phyloP scores from a whole-genome alignment of 2,329 filamentous ascomycete genomes.

The Helotiales sp. region DNA sequence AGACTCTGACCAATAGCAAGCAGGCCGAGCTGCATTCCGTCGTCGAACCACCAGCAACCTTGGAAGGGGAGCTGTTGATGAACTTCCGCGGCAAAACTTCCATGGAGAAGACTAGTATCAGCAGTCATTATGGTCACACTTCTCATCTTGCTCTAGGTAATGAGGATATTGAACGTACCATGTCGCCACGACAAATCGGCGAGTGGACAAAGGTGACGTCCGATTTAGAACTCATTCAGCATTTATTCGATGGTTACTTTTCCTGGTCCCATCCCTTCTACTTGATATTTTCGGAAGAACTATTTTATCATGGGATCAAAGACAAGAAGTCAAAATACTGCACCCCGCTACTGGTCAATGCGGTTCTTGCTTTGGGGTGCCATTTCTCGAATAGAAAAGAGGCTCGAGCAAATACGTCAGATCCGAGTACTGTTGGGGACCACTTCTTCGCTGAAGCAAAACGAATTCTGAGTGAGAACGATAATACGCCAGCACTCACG shows the following conservation, averaged over 20 bases:
- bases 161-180: not conserved
- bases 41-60: not conserved
- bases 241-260: slow-evolving; percentile 55
- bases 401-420: slow-evolving; percentile 61
- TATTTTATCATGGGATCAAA: slow-evolving; percentile 17
- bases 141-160: not conserved
- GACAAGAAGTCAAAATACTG: not conserved
- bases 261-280: slow-evolving; percentile 76
- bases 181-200: slow-evolving; percentile 6
- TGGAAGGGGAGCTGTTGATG: not conserved
- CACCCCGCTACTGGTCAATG: slow-evolving; percentile 43
- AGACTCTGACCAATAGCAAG: not conserved
- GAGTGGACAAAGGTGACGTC: slow-evolving; percentile 61
- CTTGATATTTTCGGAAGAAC: slow-evolving; percentile 59
- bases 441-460: slow-evolving; percentile 72
- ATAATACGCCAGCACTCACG: slow-evolving; percentile 34
- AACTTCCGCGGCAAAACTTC: slow-evolving; percentile 1
- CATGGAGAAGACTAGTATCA: not conserved
- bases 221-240: slow-evolving; percentile 56
- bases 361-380: slow-evolving; percentile 54
- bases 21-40: not conserved
- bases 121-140: slow-evolving; percentile 1
- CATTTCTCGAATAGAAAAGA: slow-evolving; percentile 66
- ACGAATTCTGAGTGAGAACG: slow-evolving; percentile 53
- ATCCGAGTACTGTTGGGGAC: slow-evolving; percentile 67